Evolutionary conservation across 306 rosid species (phyloP), one percentile per base, ranked within the genome.

Genomic region (Trichosanthes cucumerina): DNA sequence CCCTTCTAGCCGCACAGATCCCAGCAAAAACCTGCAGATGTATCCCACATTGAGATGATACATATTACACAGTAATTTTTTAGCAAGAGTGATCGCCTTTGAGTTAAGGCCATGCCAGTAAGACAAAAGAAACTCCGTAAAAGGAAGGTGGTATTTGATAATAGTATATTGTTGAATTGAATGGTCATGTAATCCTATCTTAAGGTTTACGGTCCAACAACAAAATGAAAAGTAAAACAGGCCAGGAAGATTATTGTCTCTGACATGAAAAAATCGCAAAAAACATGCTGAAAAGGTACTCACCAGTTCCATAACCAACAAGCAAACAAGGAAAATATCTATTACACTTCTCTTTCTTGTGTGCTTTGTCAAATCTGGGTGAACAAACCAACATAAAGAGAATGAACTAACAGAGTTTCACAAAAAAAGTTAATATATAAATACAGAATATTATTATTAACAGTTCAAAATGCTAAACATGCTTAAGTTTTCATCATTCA

Each of bases 261-360:
- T 66, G 34, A 68, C 33, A 24, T 21, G 9, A 68, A 39, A 13
- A 64, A 34, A 81, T 54, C 41, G 16, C 75, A 8, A 77, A 33
- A 76, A 74, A 76, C n/a, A 68, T 52, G 71, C n/a, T 59, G 77
- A 49, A 56, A 56, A 62, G 18, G 82, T 76, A 87, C 99, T 92
- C 82, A 95, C 99, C 97, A 19, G 86, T 19, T 69, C 85, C 97
- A 82, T 95, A 95, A 78, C 99, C 99, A 80, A 86, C n/a, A 63
- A 88, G 77, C 96, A 95, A 80, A 92, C 96, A 95, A 72, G 82
- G 68, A 79, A 88, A 95, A 79, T 95, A 95, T 78, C 97, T 96
- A 6, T 65, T 65, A 12, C 78, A 12, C 23, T 53, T 62, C 52
- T 82, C 81, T 82, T 79, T 95, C 83, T 90, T 91, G n/a, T 69